A percentile compares a stretch with the other conserved stretches of the same genome.
Evolutionary conservation across 305 asterid species (phyloP).

Genomic region (Solanum chacoense): DNA sequence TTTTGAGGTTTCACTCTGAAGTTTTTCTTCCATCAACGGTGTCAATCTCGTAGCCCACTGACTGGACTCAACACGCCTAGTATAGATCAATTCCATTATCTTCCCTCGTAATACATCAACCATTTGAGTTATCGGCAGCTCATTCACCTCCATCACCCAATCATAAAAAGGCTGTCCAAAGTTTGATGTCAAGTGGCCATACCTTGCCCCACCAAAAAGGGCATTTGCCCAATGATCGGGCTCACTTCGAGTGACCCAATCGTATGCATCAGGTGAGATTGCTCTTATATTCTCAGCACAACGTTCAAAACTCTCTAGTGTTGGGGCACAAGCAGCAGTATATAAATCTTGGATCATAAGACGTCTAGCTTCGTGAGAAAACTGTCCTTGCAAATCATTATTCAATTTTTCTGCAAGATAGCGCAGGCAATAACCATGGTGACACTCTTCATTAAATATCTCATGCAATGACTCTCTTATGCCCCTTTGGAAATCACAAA

Average conservation of each 20-base stretch:
- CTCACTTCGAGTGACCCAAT: constrained; percentile 13
- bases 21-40: constrained; percentile 12
- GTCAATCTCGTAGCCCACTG: constrained; percentile 9
- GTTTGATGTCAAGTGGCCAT: constrained; percentile 11
- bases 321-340: constrained; percentile 16
- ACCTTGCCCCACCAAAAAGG: constrained; percentile 10
- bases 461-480: constrained; percentile 6
- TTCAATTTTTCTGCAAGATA: constrained; percentile 13
- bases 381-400: constrained; percentile 10
- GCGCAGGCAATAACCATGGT: constrained; percentile 13
- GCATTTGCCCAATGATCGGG: constrained; percentile 16
- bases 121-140: constrained; percentile 14
- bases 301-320: constrained; percentile 1
- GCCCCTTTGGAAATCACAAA: constrained; percentile 13
- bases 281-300: constrained; percentile 9
- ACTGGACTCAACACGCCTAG: constrained; percentile 9
- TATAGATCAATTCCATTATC: constrained; percentile 15
- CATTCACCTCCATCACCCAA: constrained; percentile 13
- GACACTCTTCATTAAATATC: constrained; percentile 8
- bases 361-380: constrained; percentile 13
- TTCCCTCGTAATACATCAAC: constrained; percentile 11
- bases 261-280: constrained; percentile 13
- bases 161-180: constrained; percentile 8
- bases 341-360: constrained; percentile 14
- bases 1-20: constrained; percentile 3